Base-by-base conservation (phyloP, 805 yeast genomes). In the Lipomyces oligophaga region DNA sequence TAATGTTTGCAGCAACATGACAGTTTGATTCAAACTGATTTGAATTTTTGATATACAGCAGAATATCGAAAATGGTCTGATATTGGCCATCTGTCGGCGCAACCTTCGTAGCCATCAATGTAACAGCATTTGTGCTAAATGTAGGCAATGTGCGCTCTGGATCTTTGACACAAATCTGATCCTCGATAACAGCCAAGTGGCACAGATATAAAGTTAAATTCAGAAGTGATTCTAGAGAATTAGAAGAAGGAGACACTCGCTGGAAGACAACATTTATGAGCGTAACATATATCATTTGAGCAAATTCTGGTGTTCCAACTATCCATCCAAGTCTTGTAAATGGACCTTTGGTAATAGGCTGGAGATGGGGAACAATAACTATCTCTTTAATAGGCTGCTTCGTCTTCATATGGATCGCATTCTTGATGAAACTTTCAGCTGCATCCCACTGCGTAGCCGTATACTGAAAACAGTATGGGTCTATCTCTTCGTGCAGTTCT, bases 391-490 rank as follows among this genome's bases (percentile, higher is more conserved):
- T 52, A 1, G 72, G 67, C 3, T 69, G 60, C 0, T 70, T 64
- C 1, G 64, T 64, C 21, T 66, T 60, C 45, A 71, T 67, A 7
- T 76, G 71, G 33, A 74, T 63, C 22, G 75, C 62, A 27, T 75
- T 76, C 56, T 81, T 80, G 25, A 85, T 66, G 3, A 79, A 66
- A 36, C 73, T 75, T 45, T 84, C 82, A 5, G 95, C 90, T 49
- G 87, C 96, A 45, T 87, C 96, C 44, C 90, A 76, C 43, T 79
- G 80, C 57, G 87, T 87, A 0, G 90, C 68, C 0, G 83, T 71
- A 58, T 83, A 83, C 57, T 87, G 88, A 48, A 85, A 73, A 61
- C 82, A 90, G 60, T 78, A 89, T 0, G 97, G 95, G 62, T 90
- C 93, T 34, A 89, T 76, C 22, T 73, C 67, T 1, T 68, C 70